These are phyloP conservation scores for Blastobotrys illinoisensis DNA, from an alignment of 1,139 yeast species.

Conservation along the genomic window DNA sequence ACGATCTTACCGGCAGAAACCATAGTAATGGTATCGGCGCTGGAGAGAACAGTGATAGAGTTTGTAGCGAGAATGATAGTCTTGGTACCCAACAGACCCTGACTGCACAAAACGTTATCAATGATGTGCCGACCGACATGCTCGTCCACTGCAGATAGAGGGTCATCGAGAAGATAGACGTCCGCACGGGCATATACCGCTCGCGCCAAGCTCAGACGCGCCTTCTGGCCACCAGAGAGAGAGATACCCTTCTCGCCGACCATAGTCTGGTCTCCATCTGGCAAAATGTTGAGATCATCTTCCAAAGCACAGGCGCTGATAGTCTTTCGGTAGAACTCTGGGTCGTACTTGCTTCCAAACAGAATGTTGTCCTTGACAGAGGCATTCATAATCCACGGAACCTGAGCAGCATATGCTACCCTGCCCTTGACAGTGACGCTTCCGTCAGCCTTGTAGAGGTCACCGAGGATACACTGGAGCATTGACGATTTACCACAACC, in stretches of 20 bases:
- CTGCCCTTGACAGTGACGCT: constrained; percentile 67
- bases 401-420: constrained; percentile 87
- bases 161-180: constrained; percentile 82
- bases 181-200: constrained; percentile 96
- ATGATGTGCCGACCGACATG: constrained; percentile 86
- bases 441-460: constrained; percentile 75
- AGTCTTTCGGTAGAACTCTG: constrained; percentile 71
- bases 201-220: constrained; percentile 86
- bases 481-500: constrained; percentile 91
- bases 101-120: constrained; percentile 72
- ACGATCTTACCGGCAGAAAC: constrained; percentile 69
- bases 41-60: constrained; percentile 74
- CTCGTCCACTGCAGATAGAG: constrained; percentile 92
- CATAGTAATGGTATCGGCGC: constrained; percentile 70
- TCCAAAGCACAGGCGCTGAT: constrained; percentile 83
- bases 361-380: constrained; percentile 82
- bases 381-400: constrained; percentile 96
- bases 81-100: constrained; percentile 71
- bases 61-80: constrained; percentile 85
- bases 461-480: constrained; percentile 80
- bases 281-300: constrained; percentile 71
- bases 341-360: constrained; percentile 83
- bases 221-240: constrained; percentile 95
- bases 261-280: constrained; percentile 84
- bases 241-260: constrained; percentile 98